A percentile compares a stretch with the other conserved stretches of the same genome.
Evolutionary conservation across 306 rosid species (phyloP).

Genomic region (Pachyrhizus erosus): DNA sequence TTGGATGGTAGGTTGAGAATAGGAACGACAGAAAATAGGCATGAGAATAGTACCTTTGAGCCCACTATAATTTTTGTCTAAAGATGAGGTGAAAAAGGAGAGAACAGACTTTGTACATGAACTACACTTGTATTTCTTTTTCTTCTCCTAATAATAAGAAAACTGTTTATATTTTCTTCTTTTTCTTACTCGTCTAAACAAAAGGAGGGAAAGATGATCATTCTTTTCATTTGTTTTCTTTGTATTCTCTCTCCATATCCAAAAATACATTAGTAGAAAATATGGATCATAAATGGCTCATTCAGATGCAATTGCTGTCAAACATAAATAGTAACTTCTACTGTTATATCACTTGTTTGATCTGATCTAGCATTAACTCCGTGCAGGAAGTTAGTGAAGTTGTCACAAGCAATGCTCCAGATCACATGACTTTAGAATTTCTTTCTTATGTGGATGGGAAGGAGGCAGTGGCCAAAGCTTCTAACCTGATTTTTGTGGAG

Average conservation of each 20-base stretch:
- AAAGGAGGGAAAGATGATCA: background rate
- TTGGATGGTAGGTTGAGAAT: constrained; percentile 1
- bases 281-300: constrained; percentile 24
- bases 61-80: constrained; percentile 6
- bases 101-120: background rate
- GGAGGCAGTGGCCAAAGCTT: constrained; percentile 81
- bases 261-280: background rate
- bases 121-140: background rate
- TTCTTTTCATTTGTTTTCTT: constrained; percentile 5
- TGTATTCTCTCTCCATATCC: constrained; percentile 21
- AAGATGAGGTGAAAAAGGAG: background rate
- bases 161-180: background rate
- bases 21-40: constrained; percentile 8
- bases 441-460: constrained; percentile 75
- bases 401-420: constrained; percentile 41
- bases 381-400: constrained; percentile 62
- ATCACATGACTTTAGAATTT: constrained; percentile 69
- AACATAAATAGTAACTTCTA: constrained; percentile 6
- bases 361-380: constrained; percentile 42
- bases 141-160: background rate
- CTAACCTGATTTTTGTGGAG: constrained; percentile 68
- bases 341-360: constrained; percentile 26
- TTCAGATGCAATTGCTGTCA: background rate
- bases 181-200: background rate
- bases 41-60: constrained; percentile 32